A percentile compares a stretch with the other conserved stretches of the same genome.
phyloP scores from a whole-genome alignment of 2,329 filamentous ascomycete genomes.

The Knufia fluminis region DNA sequence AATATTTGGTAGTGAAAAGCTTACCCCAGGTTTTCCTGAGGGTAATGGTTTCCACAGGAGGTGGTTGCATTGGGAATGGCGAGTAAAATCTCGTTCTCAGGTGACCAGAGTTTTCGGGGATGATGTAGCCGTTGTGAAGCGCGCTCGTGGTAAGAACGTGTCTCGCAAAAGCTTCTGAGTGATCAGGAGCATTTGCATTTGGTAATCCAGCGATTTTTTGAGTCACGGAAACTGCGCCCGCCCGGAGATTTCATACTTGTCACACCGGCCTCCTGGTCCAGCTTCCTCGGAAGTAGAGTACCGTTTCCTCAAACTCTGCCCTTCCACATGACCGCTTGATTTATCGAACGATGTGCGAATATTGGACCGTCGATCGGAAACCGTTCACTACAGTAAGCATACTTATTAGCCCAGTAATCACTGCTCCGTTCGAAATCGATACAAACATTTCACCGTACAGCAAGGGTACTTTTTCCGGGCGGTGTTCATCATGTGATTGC shows the following conservation, averaged over 20 bases:
- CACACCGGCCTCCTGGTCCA: not conserved
- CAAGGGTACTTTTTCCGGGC: not conserved
- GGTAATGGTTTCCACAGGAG: constrained; percentile 24
- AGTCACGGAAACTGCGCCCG: not conserved
- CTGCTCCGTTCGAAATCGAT: not conserved
- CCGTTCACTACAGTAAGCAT: not conserved
- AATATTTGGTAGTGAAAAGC: not conserved
- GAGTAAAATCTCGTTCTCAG: constrained; percentile 7
- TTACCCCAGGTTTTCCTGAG: constrained; percentile 17
- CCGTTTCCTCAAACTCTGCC: not conserved
- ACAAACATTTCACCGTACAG: not conserved
- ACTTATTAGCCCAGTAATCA: not conserved
- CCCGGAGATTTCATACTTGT: not conserved
- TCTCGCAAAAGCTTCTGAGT: not conserved
- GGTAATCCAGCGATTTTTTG: not conserved
- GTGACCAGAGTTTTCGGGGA: constrained; percentile 3
- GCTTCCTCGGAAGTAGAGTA: not conserved
- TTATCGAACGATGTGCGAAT: too few species aligned
- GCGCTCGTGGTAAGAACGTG: not conserved
- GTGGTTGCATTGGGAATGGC: constrained; percentile 10
- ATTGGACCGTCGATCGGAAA: not conserved
- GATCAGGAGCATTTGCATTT: not conserved
- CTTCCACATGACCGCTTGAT: not conserved
- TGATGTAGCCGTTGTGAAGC: not conserved
- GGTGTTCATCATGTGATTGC: not conserved